Evolutionary conservation across 106 monocot genomes (phyloP).

Genomic region (Dioscorea dumetorum): DNA sequence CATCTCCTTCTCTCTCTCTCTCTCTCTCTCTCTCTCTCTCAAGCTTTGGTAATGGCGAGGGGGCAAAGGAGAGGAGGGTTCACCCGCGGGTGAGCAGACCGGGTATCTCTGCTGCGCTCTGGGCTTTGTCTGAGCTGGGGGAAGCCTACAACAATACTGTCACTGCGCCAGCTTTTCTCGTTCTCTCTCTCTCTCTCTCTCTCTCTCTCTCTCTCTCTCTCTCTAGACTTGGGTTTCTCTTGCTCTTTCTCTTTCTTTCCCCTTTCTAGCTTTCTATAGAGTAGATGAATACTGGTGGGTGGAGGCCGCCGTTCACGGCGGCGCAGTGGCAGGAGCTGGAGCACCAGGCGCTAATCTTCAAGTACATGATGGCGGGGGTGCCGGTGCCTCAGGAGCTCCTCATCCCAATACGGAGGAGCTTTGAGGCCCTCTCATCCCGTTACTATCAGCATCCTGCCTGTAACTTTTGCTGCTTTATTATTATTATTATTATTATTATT

Average conservation of each 20-base stretch:
- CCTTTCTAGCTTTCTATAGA: not conserved
- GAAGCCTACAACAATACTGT: not conserved
- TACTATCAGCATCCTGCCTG: constrained; percentile 34
- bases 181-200: not conserved
- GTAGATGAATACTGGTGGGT: constrained; percentile 20
- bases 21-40: constrained; percentile 1
- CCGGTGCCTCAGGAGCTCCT: constrained; percentile 37
- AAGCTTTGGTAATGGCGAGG: not conserved
- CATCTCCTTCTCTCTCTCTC: not conserved
- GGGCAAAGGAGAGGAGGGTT: not conserved
- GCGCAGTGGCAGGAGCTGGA: constrained; percentile 60
- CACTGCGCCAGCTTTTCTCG: not conserved
- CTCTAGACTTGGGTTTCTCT: not conserved
- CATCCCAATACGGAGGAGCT: constrained; percentile 28
- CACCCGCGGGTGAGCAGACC: not conserved
- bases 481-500: too few species aligned
- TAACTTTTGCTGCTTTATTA: not conserved
- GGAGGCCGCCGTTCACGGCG: constrained; percentile 35
- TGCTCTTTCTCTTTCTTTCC: not conserved
- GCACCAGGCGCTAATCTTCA: constrained; percentile 50
- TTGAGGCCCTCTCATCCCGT: constrained; percentile 29
- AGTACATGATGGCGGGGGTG: constrained; percentile 37
- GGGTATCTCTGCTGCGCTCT: not conserved
- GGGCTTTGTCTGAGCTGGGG: not conserved
- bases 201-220: not conserved